Percentiles rank a stretch among this genome's conserved stretches.
Conservation (phyloP, 805 yeast genomes). For the Cyberlindnera maclurae region DNA sequence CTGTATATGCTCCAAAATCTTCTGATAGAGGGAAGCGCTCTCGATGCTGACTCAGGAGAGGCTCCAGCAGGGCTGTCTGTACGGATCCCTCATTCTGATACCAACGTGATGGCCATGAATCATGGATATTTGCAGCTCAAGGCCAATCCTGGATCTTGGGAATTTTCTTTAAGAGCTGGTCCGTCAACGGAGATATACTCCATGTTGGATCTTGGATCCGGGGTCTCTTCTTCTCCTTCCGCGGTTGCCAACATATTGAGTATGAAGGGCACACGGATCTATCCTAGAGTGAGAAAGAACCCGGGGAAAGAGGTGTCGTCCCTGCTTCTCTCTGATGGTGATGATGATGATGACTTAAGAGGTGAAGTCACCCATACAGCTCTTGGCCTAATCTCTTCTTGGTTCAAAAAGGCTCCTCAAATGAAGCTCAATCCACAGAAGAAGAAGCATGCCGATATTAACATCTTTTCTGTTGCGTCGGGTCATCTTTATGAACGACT, state of each 20-base stretch:
- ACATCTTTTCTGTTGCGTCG: conserved; percentile 76
- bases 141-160: conserved; percentile 67
- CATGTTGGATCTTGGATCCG: conserved; percentile 29
- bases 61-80: conserved; percentile 19
- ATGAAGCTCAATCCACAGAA: background rate
- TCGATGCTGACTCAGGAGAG: conserved; percentile 29
- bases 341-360: conserved; percentile 10
- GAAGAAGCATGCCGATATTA: conserved; percentile 49
- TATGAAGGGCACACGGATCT: conserved; percentile 39
- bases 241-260: conserved; percentile 31
- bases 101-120: conserved; percentile 62
- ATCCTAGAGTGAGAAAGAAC: conserved; percentile 39
- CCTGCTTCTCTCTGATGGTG: conserved; percentile 11
- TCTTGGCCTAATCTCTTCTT: conserved; percentile 10
- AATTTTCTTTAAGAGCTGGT: conserved; percentile 38
- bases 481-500: conserved; percentile 76
- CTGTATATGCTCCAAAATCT: conserved; percentile 45
- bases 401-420: conserved; percentile 6
- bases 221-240: conserved; percentile 1
- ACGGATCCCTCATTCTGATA: conserved; percentile 35
- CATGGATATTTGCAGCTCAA: conserved; percentile 80
- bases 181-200: conserved; percentile 35
- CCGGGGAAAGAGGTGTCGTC: conserved; percentile 29
- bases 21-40: conserved; percentile 65
- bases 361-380: background rate